phyloP scores from a whole-genome alignment of 345 rosid species.

The Adansonia digitata region DNA sequence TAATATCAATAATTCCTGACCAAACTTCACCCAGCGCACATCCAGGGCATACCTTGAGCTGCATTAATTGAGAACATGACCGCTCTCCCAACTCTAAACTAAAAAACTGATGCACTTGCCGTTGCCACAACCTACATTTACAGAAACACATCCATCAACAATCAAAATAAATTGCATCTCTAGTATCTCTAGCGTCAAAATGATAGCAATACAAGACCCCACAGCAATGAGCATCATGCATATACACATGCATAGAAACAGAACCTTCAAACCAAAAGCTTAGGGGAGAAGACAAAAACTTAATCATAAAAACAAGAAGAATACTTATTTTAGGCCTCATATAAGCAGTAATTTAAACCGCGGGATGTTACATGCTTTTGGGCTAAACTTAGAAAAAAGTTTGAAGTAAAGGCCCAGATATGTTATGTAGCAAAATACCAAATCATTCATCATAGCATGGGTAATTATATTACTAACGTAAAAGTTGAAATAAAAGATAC shows the following conservation, averaged over 20 bases:
- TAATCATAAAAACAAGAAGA: slow-evolving; percentile 6
- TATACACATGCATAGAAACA: not conserved
- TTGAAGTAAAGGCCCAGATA: not conserved
- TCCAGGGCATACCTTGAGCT: slow-evolving; percentile 44
- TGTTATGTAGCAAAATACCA: not conserved
- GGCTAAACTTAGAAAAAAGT: not conserved
- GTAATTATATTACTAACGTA: not conserved
- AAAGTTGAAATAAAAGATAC: not conserved
- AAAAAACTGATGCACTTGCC: slow-evolving; percentile 38
- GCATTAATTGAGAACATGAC: slow-evolving; percentile 40
- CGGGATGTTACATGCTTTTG: not conserved
- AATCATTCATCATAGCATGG: not conserved
- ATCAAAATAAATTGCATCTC: slow-evolving; percentile 7
- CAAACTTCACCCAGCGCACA: not conserved
- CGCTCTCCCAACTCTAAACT: slow-evolving; percentile 31
- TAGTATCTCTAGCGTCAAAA: not conserved
- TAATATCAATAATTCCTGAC: not conserved
- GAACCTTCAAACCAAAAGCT: slow-evolving; percentile 6
- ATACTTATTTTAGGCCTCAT: not conserved
- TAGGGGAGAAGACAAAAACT: not conserved
- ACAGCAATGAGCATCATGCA: not conserved
- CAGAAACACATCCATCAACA: not conserved
- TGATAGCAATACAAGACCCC: not conserved
- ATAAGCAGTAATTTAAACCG: not conserved
- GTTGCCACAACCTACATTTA: slow-evolving; percentile 57